These are phyloP conservation scores for Suhomyces tanzawaensis DNA, from an alignment of 805 yeast genomes.

Conservation along the genomic window DNA sequence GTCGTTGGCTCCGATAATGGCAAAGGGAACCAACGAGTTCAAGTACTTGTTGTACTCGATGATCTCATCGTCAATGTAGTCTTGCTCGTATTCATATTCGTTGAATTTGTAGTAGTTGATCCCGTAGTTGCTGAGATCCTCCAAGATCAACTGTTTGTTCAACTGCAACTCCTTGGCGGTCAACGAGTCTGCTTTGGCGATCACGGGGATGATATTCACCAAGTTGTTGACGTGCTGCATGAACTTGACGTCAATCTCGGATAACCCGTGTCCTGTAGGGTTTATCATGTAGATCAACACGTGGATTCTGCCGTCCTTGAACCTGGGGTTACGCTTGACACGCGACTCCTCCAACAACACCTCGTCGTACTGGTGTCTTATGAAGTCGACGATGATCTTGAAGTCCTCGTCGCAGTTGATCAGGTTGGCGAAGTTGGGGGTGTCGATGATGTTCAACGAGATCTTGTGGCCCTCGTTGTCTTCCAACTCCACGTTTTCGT, in stretches of 20 bases:
- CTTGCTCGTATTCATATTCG: slow-evolving; percentile 55
- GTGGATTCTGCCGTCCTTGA: slow-evolving; percentile 81
- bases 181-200: slow-evolving; percentile 44
- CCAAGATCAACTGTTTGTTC: slow-evolving; percentile 71
- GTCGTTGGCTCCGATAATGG: slow-evolving; percentile 68
- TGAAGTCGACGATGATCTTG: slow-evolving; percentile 68
- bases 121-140: slow-evolving; percentile 68
- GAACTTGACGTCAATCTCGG: slow-evolving; percentile 42
- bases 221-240: slow-evolving; percentile 40
- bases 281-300: slow-evolving; percentile 47
- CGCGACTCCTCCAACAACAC: slow-evolving; percentile 77
- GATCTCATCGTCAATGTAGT: slow-evolving; percentile 58
- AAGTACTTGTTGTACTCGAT: slow-evolving; percentile 63
- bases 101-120: slow-evolving; percentile 72
- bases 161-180: slow-evolving; percentile 48
- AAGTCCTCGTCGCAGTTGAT: slow-evolving; percentile 67
- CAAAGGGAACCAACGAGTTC: slow-evolving; percentile 63
- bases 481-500: slow-evolving; percentile 79
- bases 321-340: slow-evolving; percentile 80
- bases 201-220: slow-evolving; percentile 44
- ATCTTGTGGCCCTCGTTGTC: slow-evolving; percentile 85
- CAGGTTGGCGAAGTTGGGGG: slow-evolving; percentile 80
- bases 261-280: slow-evolving; percentile 46
- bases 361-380: slow-evolving; percentile 81
- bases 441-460: slow-evolving; percentile 70